Evolutionary conservation across 2,329 filamentous ascomycete species (phyloP), one percentile per base, ranked within the genome.

Genomic region (Penicillium expansum): DNA sequence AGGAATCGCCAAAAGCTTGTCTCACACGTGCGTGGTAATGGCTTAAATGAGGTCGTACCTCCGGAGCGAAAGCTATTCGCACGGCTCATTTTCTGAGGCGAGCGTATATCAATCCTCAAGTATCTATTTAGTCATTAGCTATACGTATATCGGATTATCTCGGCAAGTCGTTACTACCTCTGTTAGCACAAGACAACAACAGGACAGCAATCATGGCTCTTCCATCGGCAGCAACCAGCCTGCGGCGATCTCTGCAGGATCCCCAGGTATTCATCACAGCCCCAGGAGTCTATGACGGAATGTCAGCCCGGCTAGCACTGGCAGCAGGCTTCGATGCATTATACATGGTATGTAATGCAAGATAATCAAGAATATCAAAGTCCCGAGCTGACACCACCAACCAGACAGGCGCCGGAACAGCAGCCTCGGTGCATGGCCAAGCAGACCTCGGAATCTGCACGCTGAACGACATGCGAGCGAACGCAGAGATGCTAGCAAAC

Each of bases 401-500:
- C 18, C 16, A 81, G 79, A 82, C 80, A 8, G 80, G 80, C 16
- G 79, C 80, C 14, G 80, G 80, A 11, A 82, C 79, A 1, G 76
- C 77, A 7, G 77, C 77, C 49, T 80, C 78, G 1, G 69, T 75
- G 5, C 74, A 81, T 35, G 80, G 80, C 14, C 76, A 78, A 63
- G 76, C 80, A 22, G 80, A 83, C 61, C 67, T 83, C 9, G 80
- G 78, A 22, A 76, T 83, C 47, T 79, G 78, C 47, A 78, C 79
- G 7, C 66, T 82, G 14, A 76, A 80, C 52, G 80, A 83, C 59
- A 83, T 83, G 81, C 75, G 76, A 14, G 73, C 76, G 55, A 80
- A 82, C 50, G 81, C 80, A 8, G 79, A 79, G 59, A 83, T 82
- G 79, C 78, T 83, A 51, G 79, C 80, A 4, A 79, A 77, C 48